Evolutionary conservation across 495 filamentous ascomycete genomes (phyloP).

Genomic region (Daldinia decipiens): DNA sequence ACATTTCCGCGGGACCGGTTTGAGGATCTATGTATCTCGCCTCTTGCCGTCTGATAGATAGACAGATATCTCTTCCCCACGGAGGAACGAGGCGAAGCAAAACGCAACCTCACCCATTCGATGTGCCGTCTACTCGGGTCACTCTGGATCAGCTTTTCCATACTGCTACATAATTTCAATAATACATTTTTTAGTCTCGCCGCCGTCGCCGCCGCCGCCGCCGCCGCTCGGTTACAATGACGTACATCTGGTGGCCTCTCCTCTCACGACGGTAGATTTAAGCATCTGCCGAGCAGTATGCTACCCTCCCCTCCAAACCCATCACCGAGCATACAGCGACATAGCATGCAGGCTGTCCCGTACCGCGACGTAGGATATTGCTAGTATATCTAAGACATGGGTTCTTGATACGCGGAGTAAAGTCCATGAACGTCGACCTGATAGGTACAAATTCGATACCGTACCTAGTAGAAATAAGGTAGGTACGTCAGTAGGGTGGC

Average conservation of each 20-base stretch:
- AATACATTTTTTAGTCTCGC: constrained; percentile 12
- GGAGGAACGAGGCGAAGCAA: constrained; percentile 15
- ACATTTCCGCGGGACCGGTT: constrained; percentile 24
- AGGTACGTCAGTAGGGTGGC: constrained; percentile 33
- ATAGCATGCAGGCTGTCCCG: constrained; percentile 31
- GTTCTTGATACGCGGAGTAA: constrained; percentile 22
- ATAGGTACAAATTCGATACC: constrained; percentile 28
- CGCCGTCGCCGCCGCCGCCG: neutral
- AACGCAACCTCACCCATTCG: neutral
- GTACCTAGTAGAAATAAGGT: constrained; percentile 20
- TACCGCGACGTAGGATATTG: constrained; percentile 12
- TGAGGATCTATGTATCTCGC: constrained; percentile 21
- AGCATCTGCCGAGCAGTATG: constrained; percentile 32
- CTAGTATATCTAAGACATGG: constrained; percentile 14
- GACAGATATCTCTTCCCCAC: constrained; percentile 1
- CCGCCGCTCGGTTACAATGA: constrained; percentile 14
- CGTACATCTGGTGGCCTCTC: constrained; percentile 30
- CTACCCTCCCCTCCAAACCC: constrained; percentile 9
- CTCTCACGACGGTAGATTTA: constrained; percentile 24
- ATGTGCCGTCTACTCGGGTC: constrained; percentile 15
- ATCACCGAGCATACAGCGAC: constrained; percentile 18
- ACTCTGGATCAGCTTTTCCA: constrained; percentile 12
- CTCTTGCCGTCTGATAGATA: constrained; percentile 7
- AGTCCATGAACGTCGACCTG: constrained; percentile 20
- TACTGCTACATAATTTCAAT: constrained; percentile 19